phyloP scores from a whole-genome alignment of 352 stramenopile genomes.

The Phytopythium sindhum region DNA sequence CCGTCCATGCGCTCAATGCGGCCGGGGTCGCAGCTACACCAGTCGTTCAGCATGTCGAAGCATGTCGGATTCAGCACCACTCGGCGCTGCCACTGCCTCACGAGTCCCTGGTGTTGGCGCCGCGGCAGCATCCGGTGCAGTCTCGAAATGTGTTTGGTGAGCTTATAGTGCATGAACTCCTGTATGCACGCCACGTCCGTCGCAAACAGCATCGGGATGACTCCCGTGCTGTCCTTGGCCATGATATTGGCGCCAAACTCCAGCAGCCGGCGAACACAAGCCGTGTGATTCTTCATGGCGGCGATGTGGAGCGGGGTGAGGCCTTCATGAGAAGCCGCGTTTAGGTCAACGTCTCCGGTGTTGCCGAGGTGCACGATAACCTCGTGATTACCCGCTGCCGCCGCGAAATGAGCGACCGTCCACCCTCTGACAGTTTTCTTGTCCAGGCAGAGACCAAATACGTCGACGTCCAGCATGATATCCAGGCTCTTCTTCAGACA shows the following conservation, averaged over 20 bases:
- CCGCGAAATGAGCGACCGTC: constrained; percentile 50
- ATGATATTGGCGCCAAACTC: constrained; percentile 30
- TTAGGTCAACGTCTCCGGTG: constrained; percentile 27
- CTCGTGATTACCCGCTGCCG: constrained; percentile 44
- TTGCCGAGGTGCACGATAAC: constrained; percentile 35
- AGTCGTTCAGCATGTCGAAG: constrained; percentile 71
- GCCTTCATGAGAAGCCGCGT: constrained; percentile 31
- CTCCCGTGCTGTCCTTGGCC: constrained; percentile 38
- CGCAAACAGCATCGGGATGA: constrained; percentile 50
- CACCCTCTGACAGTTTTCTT: constrained; percentile 37
- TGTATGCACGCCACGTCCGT: constrained; percentile 22
- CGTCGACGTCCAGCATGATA: constrained; percentile 55
- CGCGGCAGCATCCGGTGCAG: constrained; percentile 48
- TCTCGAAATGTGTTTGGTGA: constrained; percentile 51
- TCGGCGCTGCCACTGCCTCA: constrained; percentile 42
- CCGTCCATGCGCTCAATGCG: constrained; percentile 54
- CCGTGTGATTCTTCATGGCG: constrained; percentile 22
- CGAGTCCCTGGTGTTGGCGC: constrained; percentile 38
- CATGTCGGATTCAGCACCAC: constrained; percentile 40
- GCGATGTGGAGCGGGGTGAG: constrained; percentile 67
- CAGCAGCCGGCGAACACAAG: constrained; percentile 41
- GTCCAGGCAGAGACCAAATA: constrained; percentile 52
- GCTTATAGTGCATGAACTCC: constrained; percentile 56
- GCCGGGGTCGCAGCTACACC: constrained; percentile 40
- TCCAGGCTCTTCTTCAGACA: constrained; percentile 33